Percentiles rank a stretch among this genome's conserved stretches.
These are phyloP conservation scores for Leishmania aethiopica DNA, from an alignment of 208 protist species.

Conservation along the genomic window DNA sequence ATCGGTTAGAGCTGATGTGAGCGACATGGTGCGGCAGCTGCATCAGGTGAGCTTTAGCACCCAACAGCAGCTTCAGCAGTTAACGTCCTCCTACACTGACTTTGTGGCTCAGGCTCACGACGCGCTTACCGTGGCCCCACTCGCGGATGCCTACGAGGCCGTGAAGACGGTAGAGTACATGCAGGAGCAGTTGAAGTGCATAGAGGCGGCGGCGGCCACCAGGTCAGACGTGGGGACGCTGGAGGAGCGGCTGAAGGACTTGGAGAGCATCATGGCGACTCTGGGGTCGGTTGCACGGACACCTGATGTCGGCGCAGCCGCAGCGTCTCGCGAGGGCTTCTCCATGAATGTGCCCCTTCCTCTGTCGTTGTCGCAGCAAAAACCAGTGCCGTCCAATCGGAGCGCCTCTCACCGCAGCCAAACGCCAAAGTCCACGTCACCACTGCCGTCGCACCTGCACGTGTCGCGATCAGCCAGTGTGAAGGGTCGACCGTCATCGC, in stretches of 20 bases:
- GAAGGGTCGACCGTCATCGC: neutral
- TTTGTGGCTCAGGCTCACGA: constrained; percentile 49
- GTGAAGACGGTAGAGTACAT: constrained; percentile 33
- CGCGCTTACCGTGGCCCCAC: constrained; percentile 21
- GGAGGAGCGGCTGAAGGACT: constrained; percentile 27
- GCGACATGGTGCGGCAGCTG: constrained; percentile 43
- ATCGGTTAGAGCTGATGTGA: constrained; percentile 39
- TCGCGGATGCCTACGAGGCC: constrained; percentile 34
- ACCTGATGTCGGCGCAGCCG: neutral
- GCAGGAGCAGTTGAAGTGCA: constrained; percentile 34
- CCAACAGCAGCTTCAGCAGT: constrained; percentile 36
- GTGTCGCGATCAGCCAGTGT: neutral
- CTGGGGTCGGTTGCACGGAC: neutral
- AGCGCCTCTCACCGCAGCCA: neutral
- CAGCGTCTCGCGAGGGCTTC: neutral
- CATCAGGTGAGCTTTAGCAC: constrained; percentile 38
- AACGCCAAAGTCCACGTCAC: neutral
- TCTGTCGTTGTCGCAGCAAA: neutral
- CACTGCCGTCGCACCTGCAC: neutral
- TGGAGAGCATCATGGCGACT: constrained; percentile 21
- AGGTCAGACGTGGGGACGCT: constrained; percentile 32
- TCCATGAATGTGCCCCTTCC: neutral
- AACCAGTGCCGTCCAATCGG: neutral
- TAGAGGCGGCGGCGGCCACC: constrained; percentile 35
- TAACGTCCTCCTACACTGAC: constrained; percentile 42